A percentile compares a stretch with the other conserved stretches of the same genome.
These are phyloP conservation scores for Lichtheimia ramosa DNA, from an alignment of 371 early-diverging fungal genomes.

Conservation along the genomic window DNA sequence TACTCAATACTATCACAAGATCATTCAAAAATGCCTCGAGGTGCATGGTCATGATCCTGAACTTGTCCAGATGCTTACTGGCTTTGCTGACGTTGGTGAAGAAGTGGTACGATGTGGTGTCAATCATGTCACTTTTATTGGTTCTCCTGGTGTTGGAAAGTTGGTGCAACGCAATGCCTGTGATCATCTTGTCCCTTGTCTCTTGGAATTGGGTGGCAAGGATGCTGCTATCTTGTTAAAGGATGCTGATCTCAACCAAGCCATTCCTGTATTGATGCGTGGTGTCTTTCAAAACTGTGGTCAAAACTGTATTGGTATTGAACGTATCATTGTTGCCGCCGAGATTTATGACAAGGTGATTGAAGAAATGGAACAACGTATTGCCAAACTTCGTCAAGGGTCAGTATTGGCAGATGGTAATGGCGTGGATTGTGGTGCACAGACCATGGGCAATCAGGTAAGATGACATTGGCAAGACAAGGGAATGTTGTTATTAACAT, in stretches of 20 bases:
- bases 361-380: constrained; percentile 52
- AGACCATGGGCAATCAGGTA: constrained; percentile 68
- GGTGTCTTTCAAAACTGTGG: constrained; percentile 85
- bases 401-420: constrained; percentile 66
- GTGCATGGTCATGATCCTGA: constrained; percentile 75
- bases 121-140: constrained; percentile 83
- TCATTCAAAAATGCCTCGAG: constrained; percentile 65
- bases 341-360: constrained; percentile 71
- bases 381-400: constrained; percentile 68
- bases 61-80: constrained; percentile 78
- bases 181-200: constrained; percentile 75
- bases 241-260: constrained; percentile 71
- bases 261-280: constrained; percentile 74
- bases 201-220: constrained; percentile 92
- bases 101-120: constrained; percentile 67
- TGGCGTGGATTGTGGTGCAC: constrained; percentile 79
- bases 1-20: constrained; percentile 61
- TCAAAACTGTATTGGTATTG: constrained; percentile 85
- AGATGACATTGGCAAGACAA: neutral
- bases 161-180: constrained; percentile 75
- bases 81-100: constrained; percentile 80
- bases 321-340: constrained; percentile 72
- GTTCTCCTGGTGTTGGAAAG: constrained; percentile 81
- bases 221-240: constrained; percentile 78
- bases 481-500: neutral